A percentile compares a stretch with the other conserved stretches of the same genome.
Conservation (phyloP, 2,329 filamentous ascomycete species). For the Acrodontium crateriforme region DNA sequence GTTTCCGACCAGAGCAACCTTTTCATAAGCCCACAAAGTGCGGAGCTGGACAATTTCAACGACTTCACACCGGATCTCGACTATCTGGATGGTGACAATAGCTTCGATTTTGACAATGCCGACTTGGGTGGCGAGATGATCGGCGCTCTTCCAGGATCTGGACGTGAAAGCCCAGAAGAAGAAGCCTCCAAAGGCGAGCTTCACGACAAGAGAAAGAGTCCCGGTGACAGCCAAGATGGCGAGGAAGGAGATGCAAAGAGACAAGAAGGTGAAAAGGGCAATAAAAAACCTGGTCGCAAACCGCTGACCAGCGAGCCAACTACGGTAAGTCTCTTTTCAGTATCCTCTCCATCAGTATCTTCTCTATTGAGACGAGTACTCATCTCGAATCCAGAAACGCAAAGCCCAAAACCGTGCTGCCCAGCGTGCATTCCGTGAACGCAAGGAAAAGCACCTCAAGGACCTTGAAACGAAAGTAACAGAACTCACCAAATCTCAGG, state of each 20-base stretch:
- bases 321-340: conserved; percentile 64
- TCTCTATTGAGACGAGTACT: conserved; percentile 1
- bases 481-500: conserved; percentile 64
- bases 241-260: conserved; percentile 58
- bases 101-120: conserved; percentile 59
- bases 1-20: conserved; percentile 9
- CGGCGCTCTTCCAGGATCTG: conserved; percentile 51
- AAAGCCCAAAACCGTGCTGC: conserved; percentile 93
- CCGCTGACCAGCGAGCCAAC: conserved; percentile 90
- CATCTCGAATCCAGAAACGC: conserved; percentile 67
- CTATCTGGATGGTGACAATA: conserved; percentile 61
- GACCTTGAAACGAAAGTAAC: conserved; percentile 61
- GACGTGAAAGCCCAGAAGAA: conserved; percentile 22
- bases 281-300: conserved; percentile 95
- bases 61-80: conserved; percentile 61
- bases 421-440: conserved; percentile 83
- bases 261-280: conserved; percentile 66
- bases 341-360: background rate
- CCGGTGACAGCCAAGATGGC: conserved; percentile 49
- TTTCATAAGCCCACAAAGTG: conserved; percentile 18
- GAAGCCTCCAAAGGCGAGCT: conserved; percentile 5
- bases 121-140: conserved; percentile 51
- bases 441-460: conserved; percentile 83
- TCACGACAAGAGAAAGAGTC: conserved; percentile 46
- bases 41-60: conserved; percentile 14